Evolutionary conservation across 108 stramenopile species (phyloP), one percentile per base, ranked within the genome.

Genomic region (Cylindrotheca closterium): DNA sequence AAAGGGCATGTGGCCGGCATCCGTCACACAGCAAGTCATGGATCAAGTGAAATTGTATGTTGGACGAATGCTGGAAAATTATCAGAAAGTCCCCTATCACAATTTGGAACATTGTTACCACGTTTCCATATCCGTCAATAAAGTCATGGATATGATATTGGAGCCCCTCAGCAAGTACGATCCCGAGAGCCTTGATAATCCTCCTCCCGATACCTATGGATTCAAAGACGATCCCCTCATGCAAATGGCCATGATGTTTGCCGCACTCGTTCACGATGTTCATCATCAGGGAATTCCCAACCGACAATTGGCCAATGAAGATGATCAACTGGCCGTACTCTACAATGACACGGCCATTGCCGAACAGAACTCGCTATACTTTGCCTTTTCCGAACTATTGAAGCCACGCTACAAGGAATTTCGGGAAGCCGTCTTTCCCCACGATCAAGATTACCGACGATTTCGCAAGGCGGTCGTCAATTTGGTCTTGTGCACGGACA

Each of bases 321-420:
- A 74, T 52, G 78, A 84, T 48, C 55, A 51, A 8, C 66, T 91
- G 15, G 90, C 90, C 22, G 55, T 91, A 2, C 46, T 82, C 58
- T 91, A 86, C 73, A 91, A 91, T 60, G 90, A 91, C 71, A 84
- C 85, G 63, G 80, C 80, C 32, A 84, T 91, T 56, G 83, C 85
- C 0, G 90, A 91, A 58, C 83, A 87, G 55, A 54, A 80, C 37
- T 79, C 77, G 19, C 59, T 91, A 37, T 81, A 63, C 24, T 63
- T 88, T 50, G 86, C 77, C n/a, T 91, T 91, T 78, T 68, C 78
- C 0, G 74, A 81, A 66, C 57, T 91, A 32, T 63, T 82, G 48
- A 67, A 79, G 31, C 56, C 67, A 30, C 66, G 75, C 33, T 84
- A 67, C 46, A 48, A 63, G n/a, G 31, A 29, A 25, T 48, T 91